Evolutionary conservation across 2,329 filamentous ascomycete genomes (phyloP).

Genomic region (Aspergillus costaricaensis): DNA sequence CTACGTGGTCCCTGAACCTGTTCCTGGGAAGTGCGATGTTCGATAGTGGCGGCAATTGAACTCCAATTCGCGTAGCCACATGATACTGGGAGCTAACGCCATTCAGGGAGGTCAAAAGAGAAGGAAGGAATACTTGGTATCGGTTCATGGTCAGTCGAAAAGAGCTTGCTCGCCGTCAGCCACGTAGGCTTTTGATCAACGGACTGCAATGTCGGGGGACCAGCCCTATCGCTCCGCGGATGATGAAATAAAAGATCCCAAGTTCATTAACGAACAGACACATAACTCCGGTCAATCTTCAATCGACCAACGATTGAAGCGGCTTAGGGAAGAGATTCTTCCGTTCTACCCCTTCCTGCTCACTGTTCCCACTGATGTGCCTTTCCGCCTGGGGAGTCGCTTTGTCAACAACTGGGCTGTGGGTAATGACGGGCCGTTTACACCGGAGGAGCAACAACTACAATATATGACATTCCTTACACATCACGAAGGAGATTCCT

Average conservation of each 20-base stretch:
- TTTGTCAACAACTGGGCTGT: conserved; percentile 51
- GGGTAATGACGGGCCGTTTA: conserved; percentile 55
- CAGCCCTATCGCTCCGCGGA: conserved; percentile 32
- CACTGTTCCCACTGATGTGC: conserved; percentile 49
- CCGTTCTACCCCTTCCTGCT: conserved; percentile 49
- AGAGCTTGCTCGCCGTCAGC: conserved; percentile 1
- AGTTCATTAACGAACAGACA: conserved; percentile 23
- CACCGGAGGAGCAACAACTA: conserved; percentile 56
- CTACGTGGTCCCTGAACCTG: neutral
- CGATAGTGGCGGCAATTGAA: neutral
- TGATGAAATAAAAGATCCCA: conserved; percentile 27
- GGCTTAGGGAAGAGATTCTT: conserved; percentile 45
- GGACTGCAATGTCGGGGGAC: conserved; percentile 46
- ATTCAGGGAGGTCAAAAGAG: neutral
- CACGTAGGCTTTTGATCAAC: conserved; percentile 9
- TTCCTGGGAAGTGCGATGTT: neutral
- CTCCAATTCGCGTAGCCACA: neutral
- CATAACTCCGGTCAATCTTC: conserved; percentile 29
- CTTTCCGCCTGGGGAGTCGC: conserved; percentile 46
- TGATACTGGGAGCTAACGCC: neutral
- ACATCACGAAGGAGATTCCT: conserved; percentile 57
- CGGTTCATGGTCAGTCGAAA: neutral
- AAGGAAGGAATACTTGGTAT: neutral
- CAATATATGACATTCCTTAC: conserved; percentile 65
- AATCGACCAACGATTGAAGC: conserved; percentile 41